Evolutionary conservation across 768 basidiomycete species (phyloP), one percentile per base, ranked within the genome.

Genomic region (Amanita pallidorosea): DNA sequence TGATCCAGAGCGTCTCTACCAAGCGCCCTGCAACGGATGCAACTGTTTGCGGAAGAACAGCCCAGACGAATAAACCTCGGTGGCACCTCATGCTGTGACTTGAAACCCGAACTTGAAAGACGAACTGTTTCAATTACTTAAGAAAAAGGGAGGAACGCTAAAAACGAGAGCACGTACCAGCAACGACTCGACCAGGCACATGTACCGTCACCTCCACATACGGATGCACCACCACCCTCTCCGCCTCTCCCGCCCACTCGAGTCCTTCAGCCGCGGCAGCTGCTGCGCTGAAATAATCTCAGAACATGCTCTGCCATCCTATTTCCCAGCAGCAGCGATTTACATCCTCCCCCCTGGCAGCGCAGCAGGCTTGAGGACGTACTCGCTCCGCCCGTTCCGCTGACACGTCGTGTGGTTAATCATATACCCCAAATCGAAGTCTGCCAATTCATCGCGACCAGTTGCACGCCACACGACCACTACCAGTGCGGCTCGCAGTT

Each of bases 361-460:
- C 2, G 85, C 80, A 3, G 73, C 72, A 2, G 95, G 95, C 62
- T 97, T 96, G 36, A 96, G 76, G 2, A 99, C 82, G 59, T 90
- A 96, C 0, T 95, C 95, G 2, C 79, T 74, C 5, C 86, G 77
- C n/a, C 86, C 88, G 57, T 95, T 94, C 3, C 87, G 75, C 55
- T 85, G 83, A 65, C 98, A 99, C 90, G 97, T 93, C 5, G 94
- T 89, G 54, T 88, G 81, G 60, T 96, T 99, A 64, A 97, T 89
- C 71, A 85, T 82, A 60, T 85, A 87, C 2, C 91, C 93, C 46
- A 91, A 67, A 65, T 97, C 93, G 56, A 83, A 83, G 93, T 98
- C 66, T 99, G 95, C 92, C 93, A 98, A 65, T 99, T 99, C 49
- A 99, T 75, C 7, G 95, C 92, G 0, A 93, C 92, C 5, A 97